Base-by-base conservation (phyloP, 257 asterid species). In the Solanum chaucha region DNA sequence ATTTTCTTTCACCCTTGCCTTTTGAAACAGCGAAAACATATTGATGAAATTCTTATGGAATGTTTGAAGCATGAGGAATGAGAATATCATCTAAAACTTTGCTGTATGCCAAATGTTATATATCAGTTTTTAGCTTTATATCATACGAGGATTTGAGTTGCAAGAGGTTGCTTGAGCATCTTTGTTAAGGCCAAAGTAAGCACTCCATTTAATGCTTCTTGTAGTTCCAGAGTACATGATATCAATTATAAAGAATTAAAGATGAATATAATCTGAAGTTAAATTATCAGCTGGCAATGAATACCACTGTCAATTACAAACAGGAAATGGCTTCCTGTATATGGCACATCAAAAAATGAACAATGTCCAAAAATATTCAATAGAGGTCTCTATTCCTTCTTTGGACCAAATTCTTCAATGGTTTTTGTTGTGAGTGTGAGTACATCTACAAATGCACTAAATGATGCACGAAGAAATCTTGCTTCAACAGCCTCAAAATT, bases 381-480 rank as follows among this genome's bases (percentile, higher is more conserved):
- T 10, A 28, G 32, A n/a, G 26, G 67, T 70, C 1, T 24, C 89
- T 34, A 87, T 34, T 87, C 88, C 74, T 88, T 84, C 82, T 90
- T 91, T 46, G 89, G 88, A 58, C 93, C 94, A 86, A 93, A 95
- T 90, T 95, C 96, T 90, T 95, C 98, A 11, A 93, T 87, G 0
- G 98, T 94, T 90, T 95, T 94, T 65, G 96, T 89, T 86, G 98
- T 96, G 64, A 96, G 98, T 32, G 95, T 92, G 73, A 95, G 96
- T 86, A 96, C 92, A 65, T 96, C 99, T 26, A 95, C 94, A 85
- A 94, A 96, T 6, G 98, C 95, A 51, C 96, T 95, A 44, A 89
- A 96, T 11, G 99, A 96, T 74, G 96, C 99, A 28, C 98, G 98
- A 28, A 96, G 97, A 88, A 95, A 93, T 87, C 98, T 93, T 38